phyloP scores from a whole-genome alignment of 2,329 filamentous ascomycete genomes.

The Seiridium unicorne region DNA sequence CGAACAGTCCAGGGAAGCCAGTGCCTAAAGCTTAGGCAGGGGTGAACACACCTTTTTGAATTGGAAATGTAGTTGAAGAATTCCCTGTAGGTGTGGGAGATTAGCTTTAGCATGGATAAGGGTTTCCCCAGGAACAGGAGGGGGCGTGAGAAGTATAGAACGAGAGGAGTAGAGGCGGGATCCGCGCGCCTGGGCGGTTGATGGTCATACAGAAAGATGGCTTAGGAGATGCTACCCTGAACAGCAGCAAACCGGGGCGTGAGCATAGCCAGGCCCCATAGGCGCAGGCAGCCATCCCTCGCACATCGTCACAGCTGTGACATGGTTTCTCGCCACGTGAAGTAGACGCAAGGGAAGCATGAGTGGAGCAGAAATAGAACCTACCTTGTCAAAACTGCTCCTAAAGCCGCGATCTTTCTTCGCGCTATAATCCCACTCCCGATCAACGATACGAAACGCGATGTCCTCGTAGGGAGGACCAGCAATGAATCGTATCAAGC shows the following conservation, averaged over 20 bases:
- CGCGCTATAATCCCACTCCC: slow-evolving; percentile 98
- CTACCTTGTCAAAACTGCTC: slow-evolving; percentile 95
- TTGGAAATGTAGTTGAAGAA: slow-evolving; percentile 94
- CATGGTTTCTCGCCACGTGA: slow-evolving; percentile 11
- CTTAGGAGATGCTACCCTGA: slow-evolving; percentile 10
- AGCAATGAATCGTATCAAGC: slow-evolving; percentile 91
- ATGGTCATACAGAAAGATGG: slow-evolving; percentile 11
- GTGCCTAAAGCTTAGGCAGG: neutral
- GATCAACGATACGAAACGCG: slow-evolving; percentile 95
- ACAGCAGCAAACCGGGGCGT: neutral
- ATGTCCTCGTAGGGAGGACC: slow-evolving; percentile 96
- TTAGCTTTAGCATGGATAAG: slow-evolving; percentile 20
- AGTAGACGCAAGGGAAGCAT: slow-evolving; percentile 12
- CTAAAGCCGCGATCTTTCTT: slow-evolving; percentile 93
- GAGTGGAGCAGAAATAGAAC: slow-evolving; percentile 25
- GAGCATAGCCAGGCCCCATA: too few relatives aligned
- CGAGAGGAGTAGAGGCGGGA: slow-evolving; percentile 14
- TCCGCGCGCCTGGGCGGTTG: slow-evolving; percentile 10
- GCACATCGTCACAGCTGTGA: neutral
- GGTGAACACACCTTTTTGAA: slow-evolving; percentile 78
- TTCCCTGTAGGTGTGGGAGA: slow-evolving; percentile 59
- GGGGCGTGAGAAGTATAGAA: slow-evolving; percentile 1
- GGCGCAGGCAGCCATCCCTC: too few relatives aligned
- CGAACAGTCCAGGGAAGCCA: neutral
- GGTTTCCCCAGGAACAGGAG: slow-evolving; percentile 13